Conservation (phyloP, 1,284 basidiomycete species). For the Agroathelia rolfsii region DNA sequence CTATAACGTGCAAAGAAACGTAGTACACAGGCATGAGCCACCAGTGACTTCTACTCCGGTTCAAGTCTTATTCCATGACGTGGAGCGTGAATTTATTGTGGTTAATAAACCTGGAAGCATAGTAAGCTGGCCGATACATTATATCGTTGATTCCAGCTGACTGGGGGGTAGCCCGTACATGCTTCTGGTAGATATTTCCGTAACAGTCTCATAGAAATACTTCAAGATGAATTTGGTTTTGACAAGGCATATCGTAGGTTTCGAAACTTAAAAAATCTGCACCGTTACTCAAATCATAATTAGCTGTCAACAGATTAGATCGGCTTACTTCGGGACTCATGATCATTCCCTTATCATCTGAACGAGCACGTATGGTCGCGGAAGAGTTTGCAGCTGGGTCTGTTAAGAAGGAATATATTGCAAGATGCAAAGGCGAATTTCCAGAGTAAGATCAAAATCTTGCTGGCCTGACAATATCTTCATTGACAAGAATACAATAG, state of each 20-base stretch:
- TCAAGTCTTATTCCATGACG: slow-evolving; percentile 71
- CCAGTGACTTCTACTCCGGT: slow-evolving; percentile 86
- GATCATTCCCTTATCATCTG: slow-evolving; percentile 79
- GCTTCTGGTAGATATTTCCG: slow-evolving; percentile 82
- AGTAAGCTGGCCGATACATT: slow-evolving; percentile 41
- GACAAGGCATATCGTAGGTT: slow-evolving; percentile 74
- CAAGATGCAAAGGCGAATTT: slow-evolving; percentile 77
- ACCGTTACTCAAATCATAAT: slow-evolving; percentile 7
- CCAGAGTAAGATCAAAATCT: slow-evolving; percentile 66
- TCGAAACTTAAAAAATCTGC: slow-evolving; percentile 2
- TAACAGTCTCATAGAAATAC: slow-evolving; percentile 82
- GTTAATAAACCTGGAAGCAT: slow-evolving; percentile 94
- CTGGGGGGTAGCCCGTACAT: slow-evolving; percentile 65
- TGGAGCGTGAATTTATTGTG: slow-evolving; percentile 76
- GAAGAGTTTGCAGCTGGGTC: slow-evolving; percentile 75
- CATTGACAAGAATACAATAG: slow-evolving; percentile 27
- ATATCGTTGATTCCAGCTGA: slow-evolving; percentile 8
- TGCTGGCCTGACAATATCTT: too few species aligned
- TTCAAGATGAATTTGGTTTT: slow-evolving; percentile 79
- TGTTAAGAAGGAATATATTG: slow-evolving; percentile 87
- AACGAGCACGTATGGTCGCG: slow-evolving; percentile 65
- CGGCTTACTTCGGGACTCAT: slow-evolving; percentile 93
- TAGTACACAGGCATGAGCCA: slow-evolving; percentile 93
- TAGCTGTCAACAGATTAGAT: slow-evolving; percentile 93
- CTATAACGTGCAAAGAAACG: slow-evolving; percentile 48